A percentile compares a stretch with the other conserved stretches of the same genome.
Conservation (phyloP, 2,329 filamentous ascomycete species). For the Cercospora beticola region DNA sequence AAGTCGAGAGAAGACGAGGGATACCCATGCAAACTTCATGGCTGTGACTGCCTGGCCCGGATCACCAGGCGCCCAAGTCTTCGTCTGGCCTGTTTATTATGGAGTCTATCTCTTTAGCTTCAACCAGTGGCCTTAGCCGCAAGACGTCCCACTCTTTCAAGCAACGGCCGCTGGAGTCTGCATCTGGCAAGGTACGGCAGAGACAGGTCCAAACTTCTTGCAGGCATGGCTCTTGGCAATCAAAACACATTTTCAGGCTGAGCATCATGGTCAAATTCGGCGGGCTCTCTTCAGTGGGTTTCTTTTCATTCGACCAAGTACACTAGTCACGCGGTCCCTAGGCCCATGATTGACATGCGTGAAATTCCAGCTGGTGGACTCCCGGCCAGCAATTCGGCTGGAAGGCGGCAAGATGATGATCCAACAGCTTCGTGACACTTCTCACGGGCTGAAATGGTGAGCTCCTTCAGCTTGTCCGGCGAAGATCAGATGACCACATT, state of each 20-base stretch:
- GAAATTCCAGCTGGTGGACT: too few relatives aligned
- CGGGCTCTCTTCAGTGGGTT: too few relatives aligned
- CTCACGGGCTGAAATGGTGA: too few relatives aligned
- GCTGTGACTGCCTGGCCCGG: background rate
- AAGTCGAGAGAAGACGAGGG: background rate
- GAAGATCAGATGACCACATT: too few relatives aligned
- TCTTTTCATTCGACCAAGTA: too few relatives aligned
- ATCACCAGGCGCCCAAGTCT: background rate
- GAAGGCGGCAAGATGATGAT: background rate
- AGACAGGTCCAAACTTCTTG: background rate
- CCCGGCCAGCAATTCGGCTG: background rate
- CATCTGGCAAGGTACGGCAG: background rate
- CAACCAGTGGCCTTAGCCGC: background rate
- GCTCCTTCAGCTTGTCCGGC: too few relatives aligned
- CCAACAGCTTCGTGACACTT: too few relatives aligned
- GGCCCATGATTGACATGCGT: too few relatives aligned
- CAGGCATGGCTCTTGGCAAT: background rate
- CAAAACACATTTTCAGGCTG: background rate
- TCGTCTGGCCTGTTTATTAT: background rate
- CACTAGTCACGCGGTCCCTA: too few relatives aligned
- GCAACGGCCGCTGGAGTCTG: background rate
- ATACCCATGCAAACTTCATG: background rate
- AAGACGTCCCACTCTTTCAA: background rate
- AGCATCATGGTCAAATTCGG: background rate
- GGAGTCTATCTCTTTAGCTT: background rate